These are phyloP conservation scores for Dacryopinax spathularia DNA, from an alignment of 768 basidiomycete genomes.

Conservation along the genomic window DNA sequence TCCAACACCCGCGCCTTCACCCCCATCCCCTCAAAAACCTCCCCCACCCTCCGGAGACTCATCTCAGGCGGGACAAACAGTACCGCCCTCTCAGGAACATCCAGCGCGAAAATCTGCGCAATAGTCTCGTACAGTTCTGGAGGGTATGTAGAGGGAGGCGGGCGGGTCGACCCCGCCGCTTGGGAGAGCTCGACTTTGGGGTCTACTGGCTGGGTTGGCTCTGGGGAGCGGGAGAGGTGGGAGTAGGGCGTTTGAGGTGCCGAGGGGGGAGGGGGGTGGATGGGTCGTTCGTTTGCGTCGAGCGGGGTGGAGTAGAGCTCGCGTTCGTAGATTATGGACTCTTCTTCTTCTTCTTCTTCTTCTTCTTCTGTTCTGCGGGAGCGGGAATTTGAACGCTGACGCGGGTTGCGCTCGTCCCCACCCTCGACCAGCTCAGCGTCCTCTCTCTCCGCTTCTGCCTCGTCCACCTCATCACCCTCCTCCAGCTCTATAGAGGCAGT, in stretches of 20 bases:
- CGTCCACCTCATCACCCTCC: slow-evolving; percentile 13
- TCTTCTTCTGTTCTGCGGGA: not conserved
- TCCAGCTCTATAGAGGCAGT: slow-evolving; percentile 25
- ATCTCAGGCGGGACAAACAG: slow-evolving; percentile 52
- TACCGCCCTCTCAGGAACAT: slow-evolving; percentile 52
- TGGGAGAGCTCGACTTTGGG: no score
- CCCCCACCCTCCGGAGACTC: slow-evolving; percentile 46
- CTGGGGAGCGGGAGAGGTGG: no score
- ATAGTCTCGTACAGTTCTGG: slow-evolving; percentile 49
- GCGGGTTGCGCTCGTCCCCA: not conserved
- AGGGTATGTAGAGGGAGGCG: slow-evolving; percentile 13
- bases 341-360: not conserved
- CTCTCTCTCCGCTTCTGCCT: slow-evolving; percentile 4
- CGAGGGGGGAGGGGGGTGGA: not conserved
- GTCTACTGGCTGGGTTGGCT: no score
- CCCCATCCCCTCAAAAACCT: slow-evolving; percentile 50
- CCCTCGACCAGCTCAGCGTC: no score
- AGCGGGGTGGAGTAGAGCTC: not conserved
- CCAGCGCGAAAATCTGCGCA: slow-evolving; percentile 54
- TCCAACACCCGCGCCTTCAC: slow-evolving; percentile 53
- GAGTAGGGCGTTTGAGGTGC: not conserved
- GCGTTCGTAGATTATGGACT: not conserved
- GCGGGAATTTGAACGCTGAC: not conserved
- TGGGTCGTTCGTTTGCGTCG: not conserved
- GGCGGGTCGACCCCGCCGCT: no score